Conservation (phyloP, 2,329 filamentous ascomycete genomes). For the Emmonsiellopsis sp. region DNA sequence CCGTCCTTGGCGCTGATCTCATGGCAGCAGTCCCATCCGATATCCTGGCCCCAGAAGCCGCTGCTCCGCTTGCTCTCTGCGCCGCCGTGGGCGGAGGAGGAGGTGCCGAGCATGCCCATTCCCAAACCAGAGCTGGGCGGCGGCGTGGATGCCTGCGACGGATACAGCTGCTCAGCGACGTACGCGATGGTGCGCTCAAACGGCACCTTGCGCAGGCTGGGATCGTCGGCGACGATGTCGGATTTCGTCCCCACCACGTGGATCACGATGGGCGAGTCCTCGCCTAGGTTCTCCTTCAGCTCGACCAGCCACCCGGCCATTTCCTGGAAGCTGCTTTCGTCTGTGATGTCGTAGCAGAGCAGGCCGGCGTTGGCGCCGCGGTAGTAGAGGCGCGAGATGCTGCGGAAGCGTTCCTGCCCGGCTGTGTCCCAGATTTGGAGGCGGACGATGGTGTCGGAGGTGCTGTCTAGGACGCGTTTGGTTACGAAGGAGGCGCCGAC, state of each 20-base stretch:
- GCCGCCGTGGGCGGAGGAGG: constrained; percentile 22
- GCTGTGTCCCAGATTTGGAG: constrained; percentile 96
- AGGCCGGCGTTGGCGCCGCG: constrained; percentile 89
- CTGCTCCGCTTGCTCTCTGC: constrained; percentile 38
- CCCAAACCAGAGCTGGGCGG: constrained; percentile 57
- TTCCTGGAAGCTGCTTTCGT: constrained; percentile 74
- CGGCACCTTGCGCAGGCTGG: constrained; percentile 68
- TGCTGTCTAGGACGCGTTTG: constrained; percentile 70
- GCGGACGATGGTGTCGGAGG: constrained; percentile 79
- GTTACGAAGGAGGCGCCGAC: constrained; percentile 73
- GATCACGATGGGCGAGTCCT: constrained; percentile 63
- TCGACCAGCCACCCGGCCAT: constrained; percentile 90
- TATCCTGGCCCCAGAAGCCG: constrained; percentile 72
- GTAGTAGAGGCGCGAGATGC: constrained; percentile 92
- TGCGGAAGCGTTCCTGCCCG: constrained; percentile 89
- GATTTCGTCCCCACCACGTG: constrained; percentile 94
- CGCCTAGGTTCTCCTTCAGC: constrained; percentile 65
- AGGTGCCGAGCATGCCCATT: constrained; percentile 25
- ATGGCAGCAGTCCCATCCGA: constrained; percentile 94
- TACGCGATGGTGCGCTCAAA: constrained; percentile 96
- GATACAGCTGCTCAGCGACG: constrained; percentile 82
- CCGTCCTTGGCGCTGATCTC: constrained; percentile 92
- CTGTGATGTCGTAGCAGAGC: constrained; percentile 89
- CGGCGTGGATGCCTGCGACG: constrained; percentile 57
- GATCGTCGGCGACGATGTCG: constrained; percentile 81